Evolutionary conservation across 148 eudicot genomes (phyloP).

Genomic region (Persicaria maculosa): DNA sequence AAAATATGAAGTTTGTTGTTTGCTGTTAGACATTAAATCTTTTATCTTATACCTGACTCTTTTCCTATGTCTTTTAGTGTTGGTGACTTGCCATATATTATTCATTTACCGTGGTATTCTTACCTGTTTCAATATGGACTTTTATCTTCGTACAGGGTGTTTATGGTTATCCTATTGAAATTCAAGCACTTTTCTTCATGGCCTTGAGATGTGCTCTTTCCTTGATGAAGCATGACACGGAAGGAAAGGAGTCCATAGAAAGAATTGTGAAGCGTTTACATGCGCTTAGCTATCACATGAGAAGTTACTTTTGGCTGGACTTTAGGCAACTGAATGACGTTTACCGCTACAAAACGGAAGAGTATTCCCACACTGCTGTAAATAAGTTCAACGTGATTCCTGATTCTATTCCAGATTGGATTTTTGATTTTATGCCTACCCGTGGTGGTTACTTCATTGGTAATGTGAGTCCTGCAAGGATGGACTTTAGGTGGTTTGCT

Average conservation of each 20-base stretch:
- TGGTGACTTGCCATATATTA: not conserved
- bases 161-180: conserved; percentile 68
- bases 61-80: not conserved
- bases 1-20: not conserved
- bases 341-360: conserved; percentile 64
- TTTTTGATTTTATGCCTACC: conserved; percentile 21
- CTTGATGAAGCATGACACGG: conserved; percentile 53
- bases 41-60: no score
- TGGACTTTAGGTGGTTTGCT: conserved; percentile 30
- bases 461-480: conserved; percentile 26
- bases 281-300: conserved; percentile 62
- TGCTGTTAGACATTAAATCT: no score
- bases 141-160: conserved; percentile 36
- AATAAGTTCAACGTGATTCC: conserved; percentile 7
- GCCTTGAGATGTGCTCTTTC: conserved; percentile 46
- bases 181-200: conserved; percentile 73
- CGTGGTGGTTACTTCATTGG: conserved; percentile 25
- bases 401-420: conserved; percentile 29
- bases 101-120: not conserved
- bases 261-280: conserved; percentile 56
- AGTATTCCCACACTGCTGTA: conserved; percentile 37
- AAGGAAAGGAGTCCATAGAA: conserved; percentile 55
- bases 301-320: conserved; percentile 71
- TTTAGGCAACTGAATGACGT: conserved; percentile 62
- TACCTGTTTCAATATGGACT: not conserved